Conservation (phyloP, 192 early-diverging fungal genomes). For the Kappamyces sp. region DNA sequence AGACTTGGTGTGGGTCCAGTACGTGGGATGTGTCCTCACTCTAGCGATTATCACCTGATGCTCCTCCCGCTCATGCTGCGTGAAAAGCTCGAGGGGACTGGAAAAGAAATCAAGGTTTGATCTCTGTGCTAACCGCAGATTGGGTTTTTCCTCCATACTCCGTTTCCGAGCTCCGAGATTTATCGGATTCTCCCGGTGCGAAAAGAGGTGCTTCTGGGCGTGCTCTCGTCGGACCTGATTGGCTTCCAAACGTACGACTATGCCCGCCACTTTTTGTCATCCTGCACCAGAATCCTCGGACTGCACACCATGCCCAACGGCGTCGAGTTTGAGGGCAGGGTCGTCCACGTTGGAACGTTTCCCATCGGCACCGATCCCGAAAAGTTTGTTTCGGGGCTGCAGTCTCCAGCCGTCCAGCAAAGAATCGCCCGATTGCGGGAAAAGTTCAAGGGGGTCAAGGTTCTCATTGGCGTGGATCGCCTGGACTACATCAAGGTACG, state of each 20-base stretch:
- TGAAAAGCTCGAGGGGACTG: constrained; percentile 40
- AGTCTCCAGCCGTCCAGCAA: constrained; percentile 56
- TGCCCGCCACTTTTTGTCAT: constrained; percentile 94
- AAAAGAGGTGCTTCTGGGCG: constrained; percentile 86
- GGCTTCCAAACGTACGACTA: constrained; percentile 99
- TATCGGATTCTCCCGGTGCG: constrained; percentile 91
- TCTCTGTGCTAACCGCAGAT: constrained; percentile 98
- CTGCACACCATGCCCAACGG: constrained; percentile 89
- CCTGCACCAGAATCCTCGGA: constrained; percentile 94
- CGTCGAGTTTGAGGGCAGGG: constrained; percentile 87
- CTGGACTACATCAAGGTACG: constrained; percentile 99
- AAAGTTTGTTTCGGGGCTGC: constrained; percentile 78
- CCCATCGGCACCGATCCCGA: constrained; percentile 98
- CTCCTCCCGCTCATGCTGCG: constrained; percentile 83
- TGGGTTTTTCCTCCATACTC: constrained; percentile 96
- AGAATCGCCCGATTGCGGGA: constrained; percentile 77
- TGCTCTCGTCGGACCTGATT: constrained; percentile 85
- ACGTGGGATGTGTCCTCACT: background rate
- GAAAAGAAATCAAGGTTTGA: constrained; percentile 85
- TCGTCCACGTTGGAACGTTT: constrained; percentile 95
- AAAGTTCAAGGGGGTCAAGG: constrained; percentile 77
- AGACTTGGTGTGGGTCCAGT: constrained; percentile 47
- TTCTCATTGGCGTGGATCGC: constrained; percentile 96
- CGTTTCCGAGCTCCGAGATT: constrained; percentile 95
- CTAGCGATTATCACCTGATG: constrained; percentile 96